Conservation (phyloP, 768 basidiomycete species). For the Flagelloscypha sp. region DNA sequence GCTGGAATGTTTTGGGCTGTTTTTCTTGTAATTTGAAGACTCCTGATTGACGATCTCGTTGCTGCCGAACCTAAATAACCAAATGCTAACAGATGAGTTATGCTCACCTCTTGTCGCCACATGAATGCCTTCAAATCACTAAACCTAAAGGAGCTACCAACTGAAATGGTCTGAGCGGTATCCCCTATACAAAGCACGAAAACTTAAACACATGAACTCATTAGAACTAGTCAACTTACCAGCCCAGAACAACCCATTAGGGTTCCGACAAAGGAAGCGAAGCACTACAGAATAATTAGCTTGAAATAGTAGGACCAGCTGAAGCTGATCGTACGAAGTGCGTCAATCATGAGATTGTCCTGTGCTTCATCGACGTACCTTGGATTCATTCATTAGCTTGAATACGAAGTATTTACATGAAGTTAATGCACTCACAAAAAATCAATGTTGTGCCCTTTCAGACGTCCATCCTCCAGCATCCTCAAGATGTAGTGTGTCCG, state of each 20-base stretch:
- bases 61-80: too few species aligned
- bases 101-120: conserved; percentile 48
- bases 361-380: conserved; percentile 73
- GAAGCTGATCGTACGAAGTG: conserved; percentile 32
- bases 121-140: conserved; percentile 63
- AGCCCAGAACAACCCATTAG: conserved; percentile 67
- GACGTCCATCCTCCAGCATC: conserved; percentile 23
- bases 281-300: conserved; percentile 56
- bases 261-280: conserved; percentile 52
- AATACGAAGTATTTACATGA: not conserved
- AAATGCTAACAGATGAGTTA: not conserved
- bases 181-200: too few species aligned
- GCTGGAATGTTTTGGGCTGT: conserved; percentile 42
- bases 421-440: conserved; percentile 36
- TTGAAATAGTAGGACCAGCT: not conserved
- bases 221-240: too few species aligned
- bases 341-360: conserved; percentile 62
- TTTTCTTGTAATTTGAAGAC: too few species aligned
- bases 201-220: too few species aligned
- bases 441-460: conserved; percentile 38
- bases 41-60: too few species aligned
- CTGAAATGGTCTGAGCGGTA: conserved; percentile 70
- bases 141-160: conserved; percentile 66
- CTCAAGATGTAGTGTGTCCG: conserved; percentile 46
- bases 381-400: conserved; percentile 1